phyloP scores from a whole-genome alignment of 495 filamentous ascomycete genomes.

The Annulohypoxylon moriforme region DNA sequence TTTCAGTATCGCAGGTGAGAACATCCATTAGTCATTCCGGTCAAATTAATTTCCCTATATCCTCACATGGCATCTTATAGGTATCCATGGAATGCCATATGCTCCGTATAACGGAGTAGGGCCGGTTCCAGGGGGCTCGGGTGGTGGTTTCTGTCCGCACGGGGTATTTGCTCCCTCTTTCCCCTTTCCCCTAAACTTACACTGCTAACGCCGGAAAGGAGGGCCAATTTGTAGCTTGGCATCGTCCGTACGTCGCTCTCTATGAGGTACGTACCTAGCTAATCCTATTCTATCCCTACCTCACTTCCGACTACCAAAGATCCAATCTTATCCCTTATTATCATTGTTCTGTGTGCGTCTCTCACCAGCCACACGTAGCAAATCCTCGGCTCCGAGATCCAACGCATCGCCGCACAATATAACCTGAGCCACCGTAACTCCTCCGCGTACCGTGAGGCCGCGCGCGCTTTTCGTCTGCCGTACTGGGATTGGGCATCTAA shows the following conservation, averaged over 20 bases:
- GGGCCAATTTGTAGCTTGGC: slow-evolving; percentile 55
- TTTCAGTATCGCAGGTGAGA: slow-evolving; percentile 61
- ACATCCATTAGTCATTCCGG: not conserved
- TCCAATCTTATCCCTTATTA: not conserved
- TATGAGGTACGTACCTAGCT: slow-evolving; percentile 58
- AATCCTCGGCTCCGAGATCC: slow-evolving; percentile 51
- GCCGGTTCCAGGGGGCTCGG: slow-evolving; percentile 48
- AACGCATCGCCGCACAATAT: slow-evolving; percentile 50
- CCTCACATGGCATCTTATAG: slow-evolving; percentile 39
- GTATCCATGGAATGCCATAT: slow-evolving; percentile 64
- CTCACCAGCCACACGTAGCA: slow-evolving; percentile 44
- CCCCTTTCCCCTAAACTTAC: not conserved
- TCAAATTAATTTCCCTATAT: not conserved
- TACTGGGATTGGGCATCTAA: slow-evolving; percentile 59
- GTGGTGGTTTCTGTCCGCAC: slow-evolving; percentile 62
- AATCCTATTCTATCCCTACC: not conserved
- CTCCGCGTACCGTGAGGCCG: slow-evolving; percentile 49
- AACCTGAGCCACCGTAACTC: slow-evolving; percentile 37
- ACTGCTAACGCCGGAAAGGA: slow-evolving; percentile 19
- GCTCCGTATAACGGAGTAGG: slow-evolving; percentile 59
- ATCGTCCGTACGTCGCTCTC: slow-evolving; percentile 55
- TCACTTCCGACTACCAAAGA: not conserved
- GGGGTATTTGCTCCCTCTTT: slow-evolving; percentile 47
- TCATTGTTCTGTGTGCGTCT: not conserved
- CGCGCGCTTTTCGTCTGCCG: slow-evolving; percentile 51